A percentile compares a stretch with the other conserved stretches of the same genome.
phyloP scores from a whole-genome alignment of 148 eudicot species.

The Silene latifolia region DNA sequence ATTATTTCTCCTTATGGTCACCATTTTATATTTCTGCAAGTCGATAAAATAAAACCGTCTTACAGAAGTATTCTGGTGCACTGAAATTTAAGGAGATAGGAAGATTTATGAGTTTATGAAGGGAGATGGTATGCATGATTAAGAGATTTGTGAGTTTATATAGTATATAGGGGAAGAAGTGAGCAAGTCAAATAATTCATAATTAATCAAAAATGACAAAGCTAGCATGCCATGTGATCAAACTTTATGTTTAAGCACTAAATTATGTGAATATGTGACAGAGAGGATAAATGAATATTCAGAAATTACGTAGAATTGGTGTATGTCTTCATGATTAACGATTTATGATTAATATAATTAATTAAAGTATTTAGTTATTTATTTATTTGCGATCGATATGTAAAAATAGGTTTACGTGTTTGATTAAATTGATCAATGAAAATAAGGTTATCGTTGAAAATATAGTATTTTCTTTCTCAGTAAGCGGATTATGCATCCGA shows the following conservation, averaged over 20 bases:
- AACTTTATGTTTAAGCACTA: slow-evolving; percentile 22
- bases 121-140: background rate
- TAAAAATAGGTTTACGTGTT: background rate
- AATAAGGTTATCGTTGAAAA: no score
- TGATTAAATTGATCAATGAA: background rate
- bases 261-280: slow-evolving; percentile 15
- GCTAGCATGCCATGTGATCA: slow-evolving; percentile 26
- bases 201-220: background rate
- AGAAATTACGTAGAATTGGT: slow-evolving; percentile 19
- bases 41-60: background rate
- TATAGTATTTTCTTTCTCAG: no score
- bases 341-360: background rate
- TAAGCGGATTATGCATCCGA: no score
- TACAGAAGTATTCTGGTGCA: background rate
- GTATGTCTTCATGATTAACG: background rate
- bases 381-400: background rate
- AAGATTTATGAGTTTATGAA: background rate
- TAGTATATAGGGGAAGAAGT: slow-evolving; percentile 13
- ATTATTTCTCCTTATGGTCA: slow-evolving; percentile 26
- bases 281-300: background rate
- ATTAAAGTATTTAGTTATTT: background rate
- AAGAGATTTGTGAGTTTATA: slow-evolving; percentile 12
- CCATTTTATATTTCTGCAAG: slow-evolving; percentile 13
- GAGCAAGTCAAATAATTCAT: slow-evolving; percentile 22
- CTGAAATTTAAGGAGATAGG: slow-evolving; percentile 5